These are phyloP conservation scores for Lunularia cruciata DNA, from an alignment of 225 moss, liverwort and hornwort genomes.

Conservation along the genomic window DNA sequence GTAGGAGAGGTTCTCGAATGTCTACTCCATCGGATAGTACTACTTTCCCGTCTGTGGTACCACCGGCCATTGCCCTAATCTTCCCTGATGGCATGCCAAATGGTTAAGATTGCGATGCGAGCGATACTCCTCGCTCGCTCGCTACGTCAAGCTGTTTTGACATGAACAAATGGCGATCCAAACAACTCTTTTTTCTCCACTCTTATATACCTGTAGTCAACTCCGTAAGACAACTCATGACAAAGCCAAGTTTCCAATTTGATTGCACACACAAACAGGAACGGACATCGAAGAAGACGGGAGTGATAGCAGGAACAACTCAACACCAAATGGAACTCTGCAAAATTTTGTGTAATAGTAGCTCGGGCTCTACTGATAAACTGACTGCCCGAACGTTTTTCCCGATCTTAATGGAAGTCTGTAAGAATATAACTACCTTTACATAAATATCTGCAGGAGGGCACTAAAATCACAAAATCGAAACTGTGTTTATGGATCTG, in stretches of 20 bases:
- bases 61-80: background rate
- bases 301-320: background rate
- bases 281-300: background rate
- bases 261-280: background rate
- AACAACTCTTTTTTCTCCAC: background rate
- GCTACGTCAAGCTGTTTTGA: background rate
- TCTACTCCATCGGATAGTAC: too few relatives aligned
- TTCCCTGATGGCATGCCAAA: constrained; percentile 6
- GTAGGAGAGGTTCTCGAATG: constrained; percentile 25
- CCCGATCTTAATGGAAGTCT: too few relatives aligned
- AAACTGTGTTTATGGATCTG: too few relatives aligned
- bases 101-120: background rate
- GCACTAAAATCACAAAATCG: background rate
- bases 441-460: background rate
- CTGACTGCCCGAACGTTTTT: constrained; percentile 3
- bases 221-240: background rate
- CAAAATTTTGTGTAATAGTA: background rate
- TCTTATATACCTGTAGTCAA: background rate
- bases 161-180: background rate
- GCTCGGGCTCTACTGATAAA: too few relatives aligned
- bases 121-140: background rate
- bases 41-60: background rate
- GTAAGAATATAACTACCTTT: background rate
- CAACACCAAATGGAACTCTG: too few relatives aligned
- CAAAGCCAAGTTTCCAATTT: background rate